Conservation (phyloP, 163 green algal species). For the Scenedesmus sp. region DNA sequence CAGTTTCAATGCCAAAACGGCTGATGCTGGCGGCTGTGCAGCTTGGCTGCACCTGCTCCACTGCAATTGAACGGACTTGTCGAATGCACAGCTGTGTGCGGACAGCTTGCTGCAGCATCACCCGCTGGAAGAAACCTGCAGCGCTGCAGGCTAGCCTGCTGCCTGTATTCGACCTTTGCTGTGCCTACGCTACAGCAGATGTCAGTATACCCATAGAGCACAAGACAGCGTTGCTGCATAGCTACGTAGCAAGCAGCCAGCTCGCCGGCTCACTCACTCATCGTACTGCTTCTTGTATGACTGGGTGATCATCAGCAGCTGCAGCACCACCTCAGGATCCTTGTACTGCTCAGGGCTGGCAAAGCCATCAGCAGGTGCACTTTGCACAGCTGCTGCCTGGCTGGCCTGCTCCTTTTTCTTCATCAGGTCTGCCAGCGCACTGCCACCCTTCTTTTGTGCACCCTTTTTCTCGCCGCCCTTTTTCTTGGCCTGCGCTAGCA, state of each 20-base stretch:
- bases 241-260: not conserved
- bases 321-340: constrained; percentile 47
- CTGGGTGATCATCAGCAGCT: constrained; percentile 44
- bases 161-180: too few species aligned
- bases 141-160: too few species aligned
- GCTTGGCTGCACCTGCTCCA: too few species aligned
- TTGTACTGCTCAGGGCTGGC: constrained; percentile 45
- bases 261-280: constrained; percentile 35
- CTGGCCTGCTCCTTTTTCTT: constrained; percentile 44
- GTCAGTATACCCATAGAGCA: not conserved
- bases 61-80: not conserved
- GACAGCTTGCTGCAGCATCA: not conserved
- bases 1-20: not conserved
- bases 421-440: constrained; percentile 47
- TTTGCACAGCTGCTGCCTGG: not conserved
- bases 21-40: not conserved
- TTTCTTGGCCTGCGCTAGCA: not conserved
- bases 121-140: too few species aligned
- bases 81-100: not conserved
- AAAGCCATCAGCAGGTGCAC: not conserved
- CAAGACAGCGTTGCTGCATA: not conserved
- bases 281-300: constrained; percentile 51
- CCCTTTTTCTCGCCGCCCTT: constrained; percentile 39
- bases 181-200: too few species aligned
- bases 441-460: constrained; percentile 50